These are phyloP conservation scores for Dryas alaskensis DNA, from an alignment of 306 rosid genomes.

Conservation along the genomic window DNA sequence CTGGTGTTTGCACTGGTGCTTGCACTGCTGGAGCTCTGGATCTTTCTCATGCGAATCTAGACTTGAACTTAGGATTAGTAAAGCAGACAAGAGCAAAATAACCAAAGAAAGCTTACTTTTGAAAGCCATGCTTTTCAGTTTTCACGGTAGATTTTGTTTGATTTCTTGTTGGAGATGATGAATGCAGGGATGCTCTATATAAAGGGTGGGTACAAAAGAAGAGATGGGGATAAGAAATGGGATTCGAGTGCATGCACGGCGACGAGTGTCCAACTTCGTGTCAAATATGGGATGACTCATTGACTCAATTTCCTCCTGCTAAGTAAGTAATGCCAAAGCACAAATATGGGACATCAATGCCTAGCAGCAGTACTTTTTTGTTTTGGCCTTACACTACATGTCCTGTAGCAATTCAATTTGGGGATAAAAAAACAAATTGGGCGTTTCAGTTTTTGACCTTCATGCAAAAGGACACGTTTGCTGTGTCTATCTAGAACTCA, in stretches of 20 bases:
- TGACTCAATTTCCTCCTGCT: neutral
- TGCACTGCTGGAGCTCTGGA: slow-evolving; percentile 46
- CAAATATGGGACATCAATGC: neutral
- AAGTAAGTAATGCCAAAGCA: neutral
- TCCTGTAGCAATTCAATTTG: neutral
- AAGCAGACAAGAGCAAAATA: slow-evolving; percentile 18
- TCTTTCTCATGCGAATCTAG: slow-evolving; percentile 23
- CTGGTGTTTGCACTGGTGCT: slow-evolving; percentile 52
- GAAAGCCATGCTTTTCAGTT: slow-evolving; percentile 17
- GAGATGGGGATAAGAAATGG: neutral
- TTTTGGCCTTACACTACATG: neutral
- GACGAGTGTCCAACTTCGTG: slow-evolving; percentile 40
- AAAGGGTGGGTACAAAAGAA: neutral
- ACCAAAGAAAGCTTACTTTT: slow-evolving; percentile 24
- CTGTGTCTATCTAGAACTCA: neutral
- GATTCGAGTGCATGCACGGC: slow-evolving; percentile 27
- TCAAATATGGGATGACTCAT: slow-evolving; percentile 5
- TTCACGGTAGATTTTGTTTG: neutral
- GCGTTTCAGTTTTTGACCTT: neutral
- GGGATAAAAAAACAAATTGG: neutral
- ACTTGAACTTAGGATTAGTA: slow-evolving; percentile 16
- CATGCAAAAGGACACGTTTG: neutral
- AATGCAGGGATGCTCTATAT: neutral
- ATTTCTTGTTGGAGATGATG: neutral
- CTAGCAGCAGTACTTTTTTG: neutral